Conservation (phyloP, 208 protist species). For the Trypanosoma brucei region DNA sequence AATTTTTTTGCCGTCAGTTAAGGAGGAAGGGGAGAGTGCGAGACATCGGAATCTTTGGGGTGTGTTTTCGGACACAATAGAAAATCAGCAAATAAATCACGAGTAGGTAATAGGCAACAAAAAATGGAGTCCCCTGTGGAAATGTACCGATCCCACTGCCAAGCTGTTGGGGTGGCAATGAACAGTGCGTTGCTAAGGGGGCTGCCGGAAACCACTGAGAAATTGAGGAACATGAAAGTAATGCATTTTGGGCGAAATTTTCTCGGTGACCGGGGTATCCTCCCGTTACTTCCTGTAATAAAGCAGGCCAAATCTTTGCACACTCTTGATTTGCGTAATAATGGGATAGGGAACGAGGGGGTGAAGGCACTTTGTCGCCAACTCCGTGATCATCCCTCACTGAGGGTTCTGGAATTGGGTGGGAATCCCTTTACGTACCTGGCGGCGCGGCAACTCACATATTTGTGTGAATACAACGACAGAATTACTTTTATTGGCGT, state of each 20-base stretch:
- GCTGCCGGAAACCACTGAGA: background rate
- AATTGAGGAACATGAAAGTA: constrained; percentile 17
- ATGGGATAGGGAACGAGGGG: constrained; percentile 36
- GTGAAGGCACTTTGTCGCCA: constrained; percentile 23
- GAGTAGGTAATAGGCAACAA: constrained; percentile 1
- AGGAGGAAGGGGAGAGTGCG: too few relatives aligned
- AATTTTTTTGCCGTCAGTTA: too few relatives aligned
- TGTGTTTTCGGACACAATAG: background rate
- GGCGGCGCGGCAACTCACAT: constrained; percentile 44
- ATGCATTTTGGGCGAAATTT: constrained; percentile 43
- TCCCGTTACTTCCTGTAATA: constrained; percentile 30
- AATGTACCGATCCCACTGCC: constrained; percentile 21
- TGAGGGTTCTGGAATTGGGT: constrained; percentile 43
- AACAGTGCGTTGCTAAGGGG: constrained; percentile 32
- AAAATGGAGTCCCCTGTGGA: constrained; percentile 15
- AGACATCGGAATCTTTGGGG: background rate
- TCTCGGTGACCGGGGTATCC: constrained; percentile 41
- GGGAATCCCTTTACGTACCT: constrained; percentile 66
- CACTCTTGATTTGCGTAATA: constrained; percentile 45
- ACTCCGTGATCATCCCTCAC: constrained; percentile 21
- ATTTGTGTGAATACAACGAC: constrained; percentile 40
- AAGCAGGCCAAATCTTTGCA: constrained; percentile 30
- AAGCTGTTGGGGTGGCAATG: constrained; percentile 10
- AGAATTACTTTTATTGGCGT: constrained; percentile 30
- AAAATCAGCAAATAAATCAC: constrained; percentile 1